Base-by-base conservation (phyloP, 108 stramenopile species). In the Conticribra weissflogii region DNA sequence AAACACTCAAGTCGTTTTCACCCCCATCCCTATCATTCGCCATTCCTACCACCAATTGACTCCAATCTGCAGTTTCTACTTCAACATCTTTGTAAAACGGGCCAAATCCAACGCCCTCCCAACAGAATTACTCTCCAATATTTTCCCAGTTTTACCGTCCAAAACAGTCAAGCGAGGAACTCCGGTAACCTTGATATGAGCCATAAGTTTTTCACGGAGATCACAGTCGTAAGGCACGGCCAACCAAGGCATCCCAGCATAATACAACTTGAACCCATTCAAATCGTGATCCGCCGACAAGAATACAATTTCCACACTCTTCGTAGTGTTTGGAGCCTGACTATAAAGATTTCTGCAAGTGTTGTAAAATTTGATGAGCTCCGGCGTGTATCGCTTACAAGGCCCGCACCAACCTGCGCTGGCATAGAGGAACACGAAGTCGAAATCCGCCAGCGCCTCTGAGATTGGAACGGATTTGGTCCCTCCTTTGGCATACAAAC, bases 351-450 rank as follows among this genome's bases (percentile, higher is more conserved):
- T 52, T 54, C 70, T 78, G 22, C 64, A 55, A 59, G 71, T 61
- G 27, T 78, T 66, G 81, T 97, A 97, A 74, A 90, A 91, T 62
- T 92, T 75, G 32, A 81, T 83, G 9, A 97, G 74, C 72, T 76
- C 64, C 12, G 95, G 97, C n/a, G 97, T 97, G 68, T 90, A 96
- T 49, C 82, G 77, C 24, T 88, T 81, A 70, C 97, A 97, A 1
- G 94, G 94, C 22, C 70, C 73, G 71, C 95, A 90, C 88, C 89
- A 90, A 65, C 84, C 78, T 1, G 90, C 89, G 0, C 81, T 83
- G 3, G 85, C 87, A 68, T 93, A 93, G 25, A 93, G 59, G 17
- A 90, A 66, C 0, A 92, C 84, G 69, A 95, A 83, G 51, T 92
- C 89, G 54, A 85, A 86, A 18, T 85, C 82, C 17, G 74, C 84